Base-by-base conservation (phyloP, 192 early-diverging fungal genomes). In the Rhizoclosmatium globosum region DNA sequence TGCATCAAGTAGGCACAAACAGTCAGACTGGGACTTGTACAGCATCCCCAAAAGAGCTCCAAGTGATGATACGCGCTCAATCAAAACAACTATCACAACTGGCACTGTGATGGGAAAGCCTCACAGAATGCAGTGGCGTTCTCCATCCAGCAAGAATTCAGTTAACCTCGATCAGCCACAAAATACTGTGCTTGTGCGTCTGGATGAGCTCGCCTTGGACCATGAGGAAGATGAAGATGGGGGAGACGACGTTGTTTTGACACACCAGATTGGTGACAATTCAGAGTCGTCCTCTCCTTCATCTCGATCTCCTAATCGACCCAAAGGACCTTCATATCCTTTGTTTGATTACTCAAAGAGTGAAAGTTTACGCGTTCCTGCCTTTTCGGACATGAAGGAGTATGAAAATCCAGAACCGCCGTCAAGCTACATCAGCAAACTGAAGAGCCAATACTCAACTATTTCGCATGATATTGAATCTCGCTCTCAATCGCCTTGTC, bases 91-190 rank as follows among this genome's bases (percentile, higher is more conserved):
- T 31, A 66, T 76, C 64, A 76, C 74, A 2, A 64, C 73, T 42
- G 17, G 38, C 42, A 74, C 73, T 45, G 61, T 64, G 1, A 6
- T 58, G 31, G 73, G 73, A 19, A 74, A 74, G 62, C 73, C 73
- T n/a, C 73, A 74, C n/a, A 11, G 74, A 13, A 76, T 76, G 48
- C 74, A 76, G 47, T 76, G 74, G 74, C 61, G 74, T 4, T 64
- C 64, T 9, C 11, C 74, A 11, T 76, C 74, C 2, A 2, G 73
- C 13, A 9, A 64, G 17, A 46, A n/a, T 48, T 48, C 53, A n/a
- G 31, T 31, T 13, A 58, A 74, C 9, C 7, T 21, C 15, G 38
- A 6, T 62, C 4, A 21, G 7, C 60, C 15, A 19, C 11, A 62
- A 23, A 62, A 62, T 39, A 21, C 21, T 21, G 7, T 62, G 7